phyloP scores from a whole-genome alignment of 23 red algal species.

The Gracilariopsis chorda region DNA sequence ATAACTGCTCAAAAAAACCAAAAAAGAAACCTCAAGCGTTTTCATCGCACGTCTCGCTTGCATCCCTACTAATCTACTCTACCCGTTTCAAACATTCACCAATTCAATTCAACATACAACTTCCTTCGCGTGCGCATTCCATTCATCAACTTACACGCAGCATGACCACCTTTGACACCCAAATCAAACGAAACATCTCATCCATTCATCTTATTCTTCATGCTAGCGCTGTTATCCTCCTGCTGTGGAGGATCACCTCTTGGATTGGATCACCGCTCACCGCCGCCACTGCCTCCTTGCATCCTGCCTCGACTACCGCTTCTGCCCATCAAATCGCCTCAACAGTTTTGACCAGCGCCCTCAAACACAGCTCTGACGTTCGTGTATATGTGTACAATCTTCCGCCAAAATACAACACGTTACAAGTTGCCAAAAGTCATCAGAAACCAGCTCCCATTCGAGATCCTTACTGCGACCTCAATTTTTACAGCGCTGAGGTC shows the following conservation, averaged over 20 bases:
- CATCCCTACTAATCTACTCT: too few relatives aligned
- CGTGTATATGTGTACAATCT: constrained; percentile 65
- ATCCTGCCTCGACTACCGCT: too few relatives aligned
- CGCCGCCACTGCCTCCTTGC: too few relatives aligned
- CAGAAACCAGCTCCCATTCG: constrained; percentile 62
- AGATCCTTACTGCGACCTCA: constrained; percentile 38
- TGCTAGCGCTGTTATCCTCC: background rate
- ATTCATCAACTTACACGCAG: too few relatives aligned
- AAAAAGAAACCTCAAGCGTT: too few relatives aligned
- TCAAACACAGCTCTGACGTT: background rate
- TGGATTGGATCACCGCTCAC: too few relatives aligned
- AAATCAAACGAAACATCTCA: background rate
- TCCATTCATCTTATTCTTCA: background rate
- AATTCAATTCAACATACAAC: too few relatives aligned
- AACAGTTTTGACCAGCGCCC: background rate
- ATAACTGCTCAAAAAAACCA: too few relatives aligned
- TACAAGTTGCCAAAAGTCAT: constrained; percentile 56
- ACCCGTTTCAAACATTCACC: too few relatives aligned
- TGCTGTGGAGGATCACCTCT: background rate
- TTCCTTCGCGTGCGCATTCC: too few relatives aligned
- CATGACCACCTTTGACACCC: background rate
- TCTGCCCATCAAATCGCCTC: too few relatives aligned
- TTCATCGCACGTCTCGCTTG: too few relatives aligned
- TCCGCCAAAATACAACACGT: constrained; percentile 47
- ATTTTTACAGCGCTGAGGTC: constrained; percentile 60